Evolutionary conservation across 495 filamentous ascomycete species (phyloP), one percentile per base, ranked within the genome.

Genomic region (Aspergillus panamensis): DNA sequence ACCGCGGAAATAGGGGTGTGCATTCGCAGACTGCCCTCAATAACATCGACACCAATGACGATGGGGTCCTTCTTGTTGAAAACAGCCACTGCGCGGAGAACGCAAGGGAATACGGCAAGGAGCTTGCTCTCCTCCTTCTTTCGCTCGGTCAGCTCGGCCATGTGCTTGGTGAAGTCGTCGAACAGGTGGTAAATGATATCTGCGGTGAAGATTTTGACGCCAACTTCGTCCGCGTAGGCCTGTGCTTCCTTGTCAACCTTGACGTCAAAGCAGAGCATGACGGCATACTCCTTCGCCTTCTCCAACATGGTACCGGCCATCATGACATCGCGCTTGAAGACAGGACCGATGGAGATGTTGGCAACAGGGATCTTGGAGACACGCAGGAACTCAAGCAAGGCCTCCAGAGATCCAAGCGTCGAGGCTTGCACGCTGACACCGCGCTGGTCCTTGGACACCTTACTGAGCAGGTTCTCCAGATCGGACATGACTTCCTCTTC

Each of bases 211-310:
- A 99, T 90, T 82, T 96, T 99, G 70, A 99, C 89, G 31, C 93
- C 93, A 39, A 96, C 84, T 53, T 97, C 92, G 9, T 96, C 89
- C 40, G 95, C 95, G 63, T 97, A 96, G 13, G 81, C 81, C 64
- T 87, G 82, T 1, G 95, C 95, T 66, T 99, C 95, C 73, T 96
- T 97, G 73, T 99, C 95, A 20, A 99, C 89, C 78, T 96, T 96
- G 71, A 99, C 95, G 69, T 99, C 95, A 80, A 99, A 99, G 71
- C 95, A 97, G 17, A 99, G 87, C 95, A 99, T 99, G 70, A 97
- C 91, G 21, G 95, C 95, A 59, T 86, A 95, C 70, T 99, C 94
- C 64, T 90, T 91, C 44, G 86, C 84, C 74, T 97, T 97, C 77
- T 99, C 95, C 58, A 97, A 77, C 95, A 99, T 99, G 53, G 87